Evolutionary conservation across 768 basidiomycete species (phyloP), one percentile per base, ranked within the genome.

Genomic region (Boletus vermiculosoides): DNA sequence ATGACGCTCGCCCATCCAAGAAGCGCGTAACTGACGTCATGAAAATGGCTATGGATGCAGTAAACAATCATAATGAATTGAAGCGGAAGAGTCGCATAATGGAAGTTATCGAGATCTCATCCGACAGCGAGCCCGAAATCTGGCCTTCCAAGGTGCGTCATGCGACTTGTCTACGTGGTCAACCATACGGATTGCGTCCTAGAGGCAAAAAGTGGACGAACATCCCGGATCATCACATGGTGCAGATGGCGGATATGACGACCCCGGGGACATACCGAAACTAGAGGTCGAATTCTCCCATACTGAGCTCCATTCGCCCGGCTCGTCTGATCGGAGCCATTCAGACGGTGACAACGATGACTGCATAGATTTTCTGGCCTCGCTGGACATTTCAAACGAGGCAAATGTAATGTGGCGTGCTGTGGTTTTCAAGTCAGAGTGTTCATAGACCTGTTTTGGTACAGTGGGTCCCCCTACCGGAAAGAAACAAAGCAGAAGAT

Each of bases 401-500:
- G 44, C 53, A 40, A 65, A 73, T 45, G 71, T 72, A 66, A 49
- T 28, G 56, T 39, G 18, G 20, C 45, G 6, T 41, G 13, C 22
- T 30, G 5, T 39, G 10, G 5, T 22, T 22, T 25, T 51, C 9
- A 12, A 34, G 15, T 51, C 11, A 28, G 20, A 22, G 6, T 22
- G 8, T 56, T 66, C 55, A 66, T 28, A 1, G n/a, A 4, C 18
- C 15, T 49, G 16, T 49, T 44, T 52, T 36, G 20, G 42, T 47
- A 5, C 51, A 72, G 71, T 72, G 71, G 71, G 50, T 56, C 20
- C 61, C 66, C 23, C 33, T 61, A 16, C 68, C 72, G 0, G 58
- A 58, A 36, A 57, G 64, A 36, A 72, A 71, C 31, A 71, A 63
- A 52, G 72, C 70, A n/a, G 72, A 73, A 57, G 66, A 72, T 37